Evolutionary conservation across 805 yeast genomes (phyloP).

Genomic region (Lipomyces kockii): DNA sequence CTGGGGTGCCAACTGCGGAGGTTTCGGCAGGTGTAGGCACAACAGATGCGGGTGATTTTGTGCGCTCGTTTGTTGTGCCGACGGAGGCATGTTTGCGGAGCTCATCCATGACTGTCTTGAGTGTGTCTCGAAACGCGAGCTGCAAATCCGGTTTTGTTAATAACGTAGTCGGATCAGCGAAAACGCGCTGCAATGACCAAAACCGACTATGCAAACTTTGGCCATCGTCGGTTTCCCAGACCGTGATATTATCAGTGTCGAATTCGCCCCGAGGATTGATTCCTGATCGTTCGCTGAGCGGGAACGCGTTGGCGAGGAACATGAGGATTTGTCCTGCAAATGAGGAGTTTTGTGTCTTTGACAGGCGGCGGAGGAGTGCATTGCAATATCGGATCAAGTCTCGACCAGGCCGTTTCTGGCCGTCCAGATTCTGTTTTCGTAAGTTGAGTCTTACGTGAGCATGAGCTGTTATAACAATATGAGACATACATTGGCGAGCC

Average conservation of each 20-base stretch:
- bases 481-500: constrained; percentile 35
- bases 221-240: constrained; percentile 17
- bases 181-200: constrained; percentile 44
- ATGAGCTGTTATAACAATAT: background rate
- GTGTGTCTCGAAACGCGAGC: constrained; percentile 26
- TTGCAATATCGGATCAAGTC: constrained; percentile 46
- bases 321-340: constrained; percentile 46
- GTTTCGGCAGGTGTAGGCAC: background rate
- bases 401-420: constrained; percentile 45
- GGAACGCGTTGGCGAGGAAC: constrained; percentile 46
- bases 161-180: constrained; percentile 40
- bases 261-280: constrained; percentile 46
- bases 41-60: background rate
- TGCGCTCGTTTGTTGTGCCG: constrained; percentile 12
- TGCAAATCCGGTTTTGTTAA: constrained; percentile 23
- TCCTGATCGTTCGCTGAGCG: constrained; percentile 47
- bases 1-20: background rate
- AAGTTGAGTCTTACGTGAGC: background rate
- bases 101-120: constrained; percentile 34
- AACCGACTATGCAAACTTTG: constrained; percentile 38
- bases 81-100: constrained; percentile 25
- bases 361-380: constrained; percentile 43
- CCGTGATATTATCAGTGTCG: constrained; percentile 43
- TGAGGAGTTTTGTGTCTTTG: constrained; percentile 43
- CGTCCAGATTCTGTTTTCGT: constrained; percentile 36